A percentile compares a stretch with the other conserved stretches of the same genome.
phyloP scores from a whole-genome alignment of 2,329 filamentous ascomycete species.

The Fulvia fulva region DNA sequence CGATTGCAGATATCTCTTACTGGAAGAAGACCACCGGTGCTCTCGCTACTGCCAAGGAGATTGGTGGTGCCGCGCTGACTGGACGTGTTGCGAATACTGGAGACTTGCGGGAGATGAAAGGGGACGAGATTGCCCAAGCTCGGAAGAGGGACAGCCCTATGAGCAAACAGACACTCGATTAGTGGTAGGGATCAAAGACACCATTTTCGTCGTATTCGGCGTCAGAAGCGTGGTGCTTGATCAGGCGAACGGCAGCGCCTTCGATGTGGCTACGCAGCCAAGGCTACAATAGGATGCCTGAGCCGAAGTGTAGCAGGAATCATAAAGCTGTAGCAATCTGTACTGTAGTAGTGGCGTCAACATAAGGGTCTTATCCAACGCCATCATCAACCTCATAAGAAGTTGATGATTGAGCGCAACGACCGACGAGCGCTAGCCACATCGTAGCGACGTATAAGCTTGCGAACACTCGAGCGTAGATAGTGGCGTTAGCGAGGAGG shows the following conservation, averaged over 20 bases:
- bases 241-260: not conserved
- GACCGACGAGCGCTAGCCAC: too few relatives aligned
- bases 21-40: slow-evolving; percentile 30
- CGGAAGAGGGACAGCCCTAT: slow-evolving; percentile 27
- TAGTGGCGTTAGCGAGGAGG: too few relatives aligned
- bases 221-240: not conserved
- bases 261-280: not conserved
- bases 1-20: slow-evolving; percentile 31
- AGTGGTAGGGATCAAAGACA: not conserved
- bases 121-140: slow-evolving; percentile 32
- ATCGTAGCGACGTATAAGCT: too few relatives aligned
- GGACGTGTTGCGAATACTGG: slow-evolving; percentile 35
- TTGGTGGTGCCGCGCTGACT: slow-evolving; percentile 29
- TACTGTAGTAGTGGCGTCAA: too few relatives aligned
- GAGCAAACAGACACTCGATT: slow-evolving; percentile 11
- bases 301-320: too few relatives aligned
- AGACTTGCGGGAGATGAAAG: slow-evolving; percentile 31
- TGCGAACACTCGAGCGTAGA: too few relatives aligned
- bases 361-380: too few relatives aligned
- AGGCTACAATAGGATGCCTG: too few relatives aligned
- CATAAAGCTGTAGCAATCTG: too few relatives aligned
- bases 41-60: slow-evolving; percentile 32
- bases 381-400: too few relatives aligned
- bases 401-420: too few relatives aligned
- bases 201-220: not conserved